These are phyloP conservation scores for Corchorus olitorius DNA, from an alignment of 345 rosid genomes.

Conservation along the genomic window DNA sequence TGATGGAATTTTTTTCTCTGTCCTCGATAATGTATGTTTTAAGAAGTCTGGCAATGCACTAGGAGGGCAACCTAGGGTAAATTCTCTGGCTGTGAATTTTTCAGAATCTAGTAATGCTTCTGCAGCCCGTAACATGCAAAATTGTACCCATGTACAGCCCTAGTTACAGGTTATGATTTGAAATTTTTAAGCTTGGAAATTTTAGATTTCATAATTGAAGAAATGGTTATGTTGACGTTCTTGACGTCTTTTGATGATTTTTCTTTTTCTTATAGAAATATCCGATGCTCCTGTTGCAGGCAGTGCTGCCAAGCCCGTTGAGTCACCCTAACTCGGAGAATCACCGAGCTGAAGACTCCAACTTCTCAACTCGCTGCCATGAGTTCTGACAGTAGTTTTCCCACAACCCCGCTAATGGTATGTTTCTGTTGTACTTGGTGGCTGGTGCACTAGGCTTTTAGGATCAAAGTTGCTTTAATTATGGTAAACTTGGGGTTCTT, in stretches of 20 bases:
- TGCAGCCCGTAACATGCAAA: slow-evolving; percentile 45
- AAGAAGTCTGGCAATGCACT: slow-evolving; percentile 76
- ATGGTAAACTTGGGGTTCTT: not conserved
- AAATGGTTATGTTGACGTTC: not conserved
- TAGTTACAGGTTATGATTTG: slow-evolving; percentile 56
- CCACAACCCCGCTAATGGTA: slow-evolving; percentile 57
- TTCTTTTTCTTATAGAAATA: slow-evolving; percentile 34
- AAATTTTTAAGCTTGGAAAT: too few species aligned
- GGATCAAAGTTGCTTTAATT: not conserved
- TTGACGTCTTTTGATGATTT: not conserved
- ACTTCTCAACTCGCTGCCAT: slow-evolving; percentile 69
- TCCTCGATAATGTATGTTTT: slow-evolving; percentile 42
- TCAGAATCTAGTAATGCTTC: slow-evolving; percentile 43
- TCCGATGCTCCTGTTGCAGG: slow-evolving; percentile 47
- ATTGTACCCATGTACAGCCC: slow-evolving; percentile 55
- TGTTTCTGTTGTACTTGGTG: not conserved
- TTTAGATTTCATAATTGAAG: not conserved
- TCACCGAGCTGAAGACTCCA: slow-evolving; percentile 65
- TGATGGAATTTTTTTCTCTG: not conserved
- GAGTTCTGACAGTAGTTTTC: slow-evolving; percentile 43
- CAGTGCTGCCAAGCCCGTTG: slow-evolving; percentile 44
- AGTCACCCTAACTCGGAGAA: slow-evolving; percentile 42
- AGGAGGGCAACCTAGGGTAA: slow-evolving; percentile 70
- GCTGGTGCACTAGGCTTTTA: not conserved
- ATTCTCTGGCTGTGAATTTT: slow-evolving; percentile 40